Evolutionary conservation across 495 filamentous ascomycete genomes (phyloP).

Genomic region (Coniosporium apollinis): DNA sequence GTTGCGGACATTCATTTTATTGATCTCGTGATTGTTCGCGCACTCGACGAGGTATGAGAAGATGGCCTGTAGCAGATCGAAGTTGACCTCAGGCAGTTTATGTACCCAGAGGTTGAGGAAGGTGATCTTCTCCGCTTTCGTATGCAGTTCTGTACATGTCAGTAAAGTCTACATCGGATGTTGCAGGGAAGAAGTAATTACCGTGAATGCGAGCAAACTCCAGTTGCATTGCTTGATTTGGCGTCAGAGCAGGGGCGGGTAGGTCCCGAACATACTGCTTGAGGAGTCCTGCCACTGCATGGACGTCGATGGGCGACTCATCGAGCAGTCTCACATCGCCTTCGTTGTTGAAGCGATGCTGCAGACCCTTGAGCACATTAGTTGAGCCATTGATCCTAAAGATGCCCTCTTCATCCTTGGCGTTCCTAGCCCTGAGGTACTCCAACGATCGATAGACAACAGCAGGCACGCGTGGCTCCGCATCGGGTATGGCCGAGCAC

Average conservation of each 20-base stretch:
- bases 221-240: conserved; percentile 68
- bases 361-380: conserved; percentile 76
- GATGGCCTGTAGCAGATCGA: conserved; percentile 62
- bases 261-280: conserved; percentile 91
- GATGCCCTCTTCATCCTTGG: conserved; percentile 78
- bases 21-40: conserved; percentile 72
- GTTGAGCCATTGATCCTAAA: conserved; percentile 93
- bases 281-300: conserved; percentile 85
- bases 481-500: conserved; percentile 53
- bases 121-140: conserved; percentile 58
- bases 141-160: conserved; percentile 36
- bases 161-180: background rate
- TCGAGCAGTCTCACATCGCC: conserved; percentile 84
- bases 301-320: conserved; percentile 82
- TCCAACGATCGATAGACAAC: conserved; percentile 95
- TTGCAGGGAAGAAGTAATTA: conserved; percentile 23
- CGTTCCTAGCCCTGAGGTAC: conserved; percentile 73
- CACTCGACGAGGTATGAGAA: conserved; percentile 76
- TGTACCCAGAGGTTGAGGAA: conserved; percentile 77
- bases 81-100: conserved; percentile 63
- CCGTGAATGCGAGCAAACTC: conserved; percentile 79
- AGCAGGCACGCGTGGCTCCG: conserved; percentile 63
- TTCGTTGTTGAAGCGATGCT: conserved; percentile 84
- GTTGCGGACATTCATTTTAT: conserved; percentile 97
- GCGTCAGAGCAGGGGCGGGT: conserved; percentile 75